Conservation (phyloP, 306 rosid species). For the Mucuna pruriens region DNA sequence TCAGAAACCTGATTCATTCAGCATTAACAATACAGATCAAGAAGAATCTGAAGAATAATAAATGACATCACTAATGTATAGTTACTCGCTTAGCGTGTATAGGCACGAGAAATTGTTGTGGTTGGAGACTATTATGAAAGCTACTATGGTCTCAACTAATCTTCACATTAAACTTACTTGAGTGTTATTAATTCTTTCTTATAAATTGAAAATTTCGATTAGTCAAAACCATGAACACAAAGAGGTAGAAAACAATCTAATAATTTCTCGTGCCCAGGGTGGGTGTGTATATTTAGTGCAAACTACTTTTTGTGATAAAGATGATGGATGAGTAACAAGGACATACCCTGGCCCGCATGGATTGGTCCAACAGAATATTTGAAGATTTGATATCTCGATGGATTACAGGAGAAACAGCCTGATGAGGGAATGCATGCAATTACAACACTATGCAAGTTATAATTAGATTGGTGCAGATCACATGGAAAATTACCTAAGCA, state of each 20-base stretch:
- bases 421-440: conserved; percentile 27
- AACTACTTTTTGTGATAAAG: background rate
- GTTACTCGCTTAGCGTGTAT: background rate
- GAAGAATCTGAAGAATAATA: background rate
- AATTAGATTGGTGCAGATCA: conserved; percentile 15
- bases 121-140: too few species aligned
- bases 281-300: background rate
- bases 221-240: too few species aligned
- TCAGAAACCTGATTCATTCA: conserved; percentile 74
- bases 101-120: too few species aligned
- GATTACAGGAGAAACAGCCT: conserved; percentile 88
- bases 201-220: too few species aligned
- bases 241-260: too few species aligned
- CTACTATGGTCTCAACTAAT: too few species aligned
- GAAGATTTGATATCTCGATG: conserved; percentile 84
- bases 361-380: conserved; percentile 76
- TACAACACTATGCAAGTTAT: background rate
- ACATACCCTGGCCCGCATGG: conserved; percentile 81
- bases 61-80: background rate
- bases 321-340: conserved; percentile 3
- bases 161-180: too few species aligned
- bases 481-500: conserved; percentile 67
- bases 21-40: conserved; percentile 1
- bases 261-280: too few species aligned
- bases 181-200: too few species aligned